Evolutionary conservation across 73 alveolate species (phyloP), one percentile per base, ranked within the genome.

Genomic region (Symbiodinium pilosum): DNA sequence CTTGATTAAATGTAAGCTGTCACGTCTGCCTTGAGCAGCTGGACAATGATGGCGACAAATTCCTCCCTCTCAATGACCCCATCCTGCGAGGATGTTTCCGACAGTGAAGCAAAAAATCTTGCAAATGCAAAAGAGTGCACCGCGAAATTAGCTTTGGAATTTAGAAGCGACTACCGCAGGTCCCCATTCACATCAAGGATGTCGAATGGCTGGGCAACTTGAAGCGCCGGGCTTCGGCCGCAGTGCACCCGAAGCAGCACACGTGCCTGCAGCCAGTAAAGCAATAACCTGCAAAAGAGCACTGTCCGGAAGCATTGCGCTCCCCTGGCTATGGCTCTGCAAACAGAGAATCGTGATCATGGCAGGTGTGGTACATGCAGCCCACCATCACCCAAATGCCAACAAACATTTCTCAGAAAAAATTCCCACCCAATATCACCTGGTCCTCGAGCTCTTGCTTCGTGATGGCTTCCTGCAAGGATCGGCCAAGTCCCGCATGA

Each of bases 121-220:
- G 77, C 11, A 4, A 14, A 14, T 6, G 30, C n/a, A 28, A 59
- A 59, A 59, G 38, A 6, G 6, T 9, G 59, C 59, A 47, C n/a
- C n/a, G n/a, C n/a, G n/a, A n/a, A n/a, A n/a, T n/a, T n/a, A n/a
- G n/a, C n/a, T n/a, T n/a, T n/a, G n/a, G n/a, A 52, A 52, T 9
- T 52, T 52, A 9, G 28, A 14, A 16, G 77, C 32, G 6, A 14
- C 32, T 34, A 14, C 34, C 44, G 26, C 47, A 85, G 28, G 95
- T 88, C 95, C 95, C 95, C 95, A 38, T 88, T 88, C 86, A 88
- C 68, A 88, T 88, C 95, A 69, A 88, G 73, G 51, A 88, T 59
- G 52, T 88, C 95, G 36, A 88, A 88, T 85, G 95, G 95, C 54
- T 88, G 86, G 47, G 95, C 69, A 69, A 88, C 95, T 88, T 88